These are phyloP conservation scores for Colletotrichum musae DNA, from an alignment of 2,329 filamentous ascomycete species.

Conservation along the genomic window DNA sequence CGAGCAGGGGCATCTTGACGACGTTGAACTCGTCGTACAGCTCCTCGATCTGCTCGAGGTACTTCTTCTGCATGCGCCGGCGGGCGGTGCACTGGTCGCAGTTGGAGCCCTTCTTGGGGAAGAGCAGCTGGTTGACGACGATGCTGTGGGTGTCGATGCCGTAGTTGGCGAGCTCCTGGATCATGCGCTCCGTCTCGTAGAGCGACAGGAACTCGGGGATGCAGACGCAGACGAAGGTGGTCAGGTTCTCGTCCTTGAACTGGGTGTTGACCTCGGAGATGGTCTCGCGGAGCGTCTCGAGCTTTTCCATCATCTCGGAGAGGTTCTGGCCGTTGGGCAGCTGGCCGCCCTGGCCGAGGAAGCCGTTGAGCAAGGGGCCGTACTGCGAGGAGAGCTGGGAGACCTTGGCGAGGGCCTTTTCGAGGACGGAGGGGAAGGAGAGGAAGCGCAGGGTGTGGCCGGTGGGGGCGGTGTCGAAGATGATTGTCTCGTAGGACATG, in stretches of 20 bases:
- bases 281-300: slow-evolving; percentile 92
- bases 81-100: slow-evolving; percentile 97
- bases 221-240: slow-evolving; percentile 98
- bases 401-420: slow-evolving; percentile 98
- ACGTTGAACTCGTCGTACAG: slow-evolving; percentile 99
- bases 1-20: slow-evolving; percentile 95
- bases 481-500: slow-evolving; percentile 97
- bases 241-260: slow-evolving; percentile 96
- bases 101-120: slow-evolving; percentile 85
- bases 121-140: slow-evolving; percentile 97
- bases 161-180: slow-evolving; percentile 95
- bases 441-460: slow-evolving; percentile 98
- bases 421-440: slow-evolving; percentile 97
- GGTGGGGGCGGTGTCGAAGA: slow-evolving; percentile 98
- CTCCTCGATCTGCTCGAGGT: slow-evolving; percentile 98
- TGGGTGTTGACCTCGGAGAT: slow-evolving; percentile 97
- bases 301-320: slow-evolving; percentile 92
- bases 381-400: slow-evolving; percentile 95
- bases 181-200: slow-evolving; percentile 99
- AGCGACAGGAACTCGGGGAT: slow-evolving; percentile 97
- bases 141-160: slow-evolving; percentile 97
- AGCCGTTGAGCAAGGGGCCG: slow-evolving; percentile 93
- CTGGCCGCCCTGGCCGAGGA: slow-evolving; percentile 82
- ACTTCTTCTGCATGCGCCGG: slow-evolving; percentile 99
- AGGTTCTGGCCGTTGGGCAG: slow-evolving; percentile 95